These are phyloP conservation scores for Radiomyces spectabilis DNA, from an alignment of 192 early-diverging fungal species.

Conservation along the genomic window DNA sequence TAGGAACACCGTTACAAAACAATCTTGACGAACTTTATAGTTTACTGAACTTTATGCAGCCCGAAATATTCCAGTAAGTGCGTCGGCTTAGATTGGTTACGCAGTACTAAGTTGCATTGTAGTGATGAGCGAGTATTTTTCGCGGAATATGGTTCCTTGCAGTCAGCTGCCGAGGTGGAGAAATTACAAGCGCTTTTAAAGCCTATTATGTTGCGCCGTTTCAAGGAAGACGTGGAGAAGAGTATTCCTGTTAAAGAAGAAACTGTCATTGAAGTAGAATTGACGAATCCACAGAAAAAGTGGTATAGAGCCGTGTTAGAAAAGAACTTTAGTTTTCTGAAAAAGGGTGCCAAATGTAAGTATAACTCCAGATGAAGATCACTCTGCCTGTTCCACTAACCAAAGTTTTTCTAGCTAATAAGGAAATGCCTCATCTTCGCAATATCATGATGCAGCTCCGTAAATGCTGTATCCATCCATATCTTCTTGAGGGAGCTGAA, in stretches of 20 bases:
- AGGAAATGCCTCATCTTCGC: slow-evolving; percentile 65
- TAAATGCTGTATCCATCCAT: slow-evolving; percentile 87
- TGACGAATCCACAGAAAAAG: slow-evolving; percentile 78
- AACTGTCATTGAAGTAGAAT: slow-evolving; percentile 79
- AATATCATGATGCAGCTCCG: slow-evolving; percentile 88
- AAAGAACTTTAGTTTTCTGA: slow-evolving; percentile 73
- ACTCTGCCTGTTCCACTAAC: background rate
- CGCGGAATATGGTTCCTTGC: slow-evolving; percentile 60
- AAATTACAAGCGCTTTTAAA: slow-evolving; percentile 69
- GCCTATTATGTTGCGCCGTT: slow-evolving; percentile 77
- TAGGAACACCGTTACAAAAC: slow-evolving; percentile 73
- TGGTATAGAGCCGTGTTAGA: slow-evolving; percentile 83
- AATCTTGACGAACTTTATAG: slow-evolving; percentile 76
- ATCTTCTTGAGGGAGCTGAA: slow-evolving; percentile 68
- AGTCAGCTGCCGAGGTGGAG: slow-evolving; percentile 67
- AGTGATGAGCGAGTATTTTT: slow-evolving; percentile 61
- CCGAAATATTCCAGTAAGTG: slow-evolving; percentile 35
- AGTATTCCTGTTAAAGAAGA: slow-evolving; percentile 86
- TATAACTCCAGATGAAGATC: background rate
- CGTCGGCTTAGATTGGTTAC: background rate
- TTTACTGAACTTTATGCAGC: slow-evolving; percentile 76
- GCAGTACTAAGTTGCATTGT: slow-evolving; percentile 21
- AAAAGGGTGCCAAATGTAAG: slow-evolving; percentile 58
- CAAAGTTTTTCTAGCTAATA: slow-evolving; percentile 14
- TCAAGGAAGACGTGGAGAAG: slow-evolving; percentile 89